Evolutionary conservation across 1,139 yeast species (phyloP).

Genomic region (Saccharomyces hybrid): DNA sequence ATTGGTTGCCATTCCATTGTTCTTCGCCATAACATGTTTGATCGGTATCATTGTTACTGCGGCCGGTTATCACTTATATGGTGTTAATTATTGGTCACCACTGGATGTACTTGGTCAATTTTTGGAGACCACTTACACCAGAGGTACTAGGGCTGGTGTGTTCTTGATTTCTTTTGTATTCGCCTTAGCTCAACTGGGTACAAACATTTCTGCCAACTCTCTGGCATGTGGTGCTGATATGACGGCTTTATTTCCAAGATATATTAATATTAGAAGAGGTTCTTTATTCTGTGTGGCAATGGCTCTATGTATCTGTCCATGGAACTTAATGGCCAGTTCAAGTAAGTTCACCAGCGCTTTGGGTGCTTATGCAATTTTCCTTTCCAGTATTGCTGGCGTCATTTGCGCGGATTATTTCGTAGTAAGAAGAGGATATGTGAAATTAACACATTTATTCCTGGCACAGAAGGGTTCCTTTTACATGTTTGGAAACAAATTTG

Average conservation of each 20-base stretch:
- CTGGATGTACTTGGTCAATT: slow-evolving; percentile 61
- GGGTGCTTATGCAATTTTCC: slow-evolving; percentile 76
- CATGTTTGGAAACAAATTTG: slow-evolving; percentile 46
- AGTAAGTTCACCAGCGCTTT: slow-evolving; percentile 75
- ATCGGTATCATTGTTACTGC: slow-evolving; percentile 81
- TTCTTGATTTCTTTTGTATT: slow-evolving; percentile 69
- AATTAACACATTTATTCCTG: too few species aligned
- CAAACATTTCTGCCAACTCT: slow-evolving; percentile 81
- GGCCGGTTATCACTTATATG: slow-evolving; percentile 61
- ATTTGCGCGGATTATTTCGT: too few species aligned
- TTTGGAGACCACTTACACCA: slow-evolving; percentile 48
- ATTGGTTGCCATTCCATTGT: slow-evolving; percentile 59
- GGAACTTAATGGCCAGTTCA: slow-evolving; percentile 70
- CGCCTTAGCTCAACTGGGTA: slow-evolving; percentile 77
- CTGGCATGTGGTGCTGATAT: slow-evolving; percentile 83
- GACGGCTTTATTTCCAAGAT: slow-evolving; percentile 71
- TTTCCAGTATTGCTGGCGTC: slow-evolving; percentile 71
- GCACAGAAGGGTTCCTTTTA: slow-evolving; percentile 40
- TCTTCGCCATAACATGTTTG: slow-evolving; percentile 73
- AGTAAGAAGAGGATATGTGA: too few species aligned
- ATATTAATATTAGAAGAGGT: slow-evolving; percentile 72
- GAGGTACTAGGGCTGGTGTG: slow-evolving; percentile 78
- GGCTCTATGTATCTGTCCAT: slow-evolving; percentile 74
- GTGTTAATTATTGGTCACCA: slow-evolving; percentile 73
- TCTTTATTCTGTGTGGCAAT: slow-evolving; percentile 69